phyloP scores from a whole-genome alignment of 306 rosid species.

The Fagus crenata region DNA sequence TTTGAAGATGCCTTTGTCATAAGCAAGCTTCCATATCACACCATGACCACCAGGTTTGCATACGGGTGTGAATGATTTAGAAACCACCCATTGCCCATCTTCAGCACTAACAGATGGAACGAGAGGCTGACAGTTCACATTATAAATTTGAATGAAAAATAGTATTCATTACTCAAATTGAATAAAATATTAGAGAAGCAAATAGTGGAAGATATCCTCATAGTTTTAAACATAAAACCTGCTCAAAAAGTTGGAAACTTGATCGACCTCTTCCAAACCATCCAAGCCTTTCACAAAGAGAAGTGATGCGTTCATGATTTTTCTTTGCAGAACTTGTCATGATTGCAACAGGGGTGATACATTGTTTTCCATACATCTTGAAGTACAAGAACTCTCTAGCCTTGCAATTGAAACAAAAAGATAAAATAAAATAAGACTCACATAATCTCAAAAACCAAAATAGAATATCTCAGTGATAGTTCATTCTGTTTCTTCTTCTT shows the following conservation, averaged over 20 bases:
- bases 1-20: slow-evolving; percentile 82
- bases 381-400: slow-evolving; percentile 95
- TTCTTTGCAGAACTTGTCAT: slow-evolving; percentile 98
- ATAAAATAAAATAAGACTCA: slow-evolving; percentile 25
- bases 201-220: slow-evolving; percentile 12
- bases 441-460: background rate
- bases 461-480: slow-evolving; percentile 20
- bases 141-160: slow-evolving; percentile 23
- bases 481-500: background rate
- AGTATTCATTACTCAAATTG: slow-evolving; percentile 27
- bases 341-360: slow-evolving; percentile 92
- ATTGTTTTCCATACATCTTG: slow-evolving; percentile 83
- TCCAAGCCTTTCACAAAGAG: slow-evolving; percentile 74
- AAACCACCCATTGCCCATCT: slow-evolving; percentile 86
- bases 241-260: slow-evolving; percentile 89
- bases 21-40: slow-evolving; percentile 94
- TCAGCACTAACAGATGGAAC: slow-evolving; percentile 88
- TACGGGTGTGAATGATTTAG: slow-evolving; percentile 67
- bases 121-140: slow-evolving; percentile 77
- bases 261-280: slow-evolving; percentile 99
- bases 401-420: slow-evolving; percentile 46
- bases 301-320: slow-evolving; percentile 67
- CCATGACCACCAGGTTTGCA: slow-evolving; percentile 99
- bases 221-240: slow-evolving; percentile 61
- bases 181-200: slow-evolving; percentile 24